Evolutionary conservation across 202 grass and related monocot genomes (phyloP), one percentile per base, ranked within the genome.

Genomic region (Dendrocalamus latiflorus): DNA sequence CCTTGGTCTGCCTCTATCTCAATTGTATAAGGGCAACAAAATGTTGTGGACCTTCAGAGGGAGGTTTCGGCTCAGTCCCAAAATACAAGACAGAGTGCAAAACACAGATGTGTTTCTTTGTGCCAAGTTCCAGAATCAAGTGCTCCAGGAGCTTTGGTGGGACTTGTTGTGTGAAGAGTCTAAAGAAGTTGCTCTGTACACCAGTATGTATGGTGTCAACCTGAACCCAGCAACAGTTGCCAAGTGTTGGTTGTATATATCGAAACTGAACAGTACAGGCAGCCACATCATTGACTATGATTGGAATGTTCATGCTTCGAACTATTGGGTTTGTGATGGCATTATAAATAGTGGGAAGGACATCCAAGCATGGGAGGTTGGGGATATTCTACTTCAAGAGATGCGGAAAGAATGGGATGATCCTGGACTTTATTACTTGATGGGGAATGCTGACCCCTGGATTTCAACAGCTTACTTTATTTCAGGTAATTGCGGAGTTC

Each of bases 1-100:
- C 0, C 50, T 1, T 0, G 69, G 69, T 8, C 49, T 83, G 8
- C 14, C 57, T 13, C 15, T 82, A 10, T 50, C 14, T 16, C 42
- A 44, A 1, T n/a, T 0, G 9, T 50, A 3, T 12, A 20, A 38
- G 44, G 14, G 60, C 17, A 28, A 8, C 28, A 83, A 65, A 59
- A 60, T 83, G 1, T 1, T 83, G 0, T 83, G 80, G 80, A 83
- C 80, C 48, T 74, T 74, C 14, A 59, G 72, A 59, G 80, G 80
- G 5, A 51, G 69, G 3, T 74, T 74, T 21, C 30, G 44, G 5
- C 43, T 64, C 14, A 53, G 3, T 8, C 44, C 44, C 1, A 3
- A n/a, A 10, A 13, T 3, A 0, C 26, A 65, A 20, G 21, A 74
- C 6, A n/a, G n/a, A n/a, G n/a, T n/a, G n/a, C n/a, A n/a, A n/a